phyloP scores from a whole-genome alignment of 139 green algal species.

The Eudorina sp. region DNA sequence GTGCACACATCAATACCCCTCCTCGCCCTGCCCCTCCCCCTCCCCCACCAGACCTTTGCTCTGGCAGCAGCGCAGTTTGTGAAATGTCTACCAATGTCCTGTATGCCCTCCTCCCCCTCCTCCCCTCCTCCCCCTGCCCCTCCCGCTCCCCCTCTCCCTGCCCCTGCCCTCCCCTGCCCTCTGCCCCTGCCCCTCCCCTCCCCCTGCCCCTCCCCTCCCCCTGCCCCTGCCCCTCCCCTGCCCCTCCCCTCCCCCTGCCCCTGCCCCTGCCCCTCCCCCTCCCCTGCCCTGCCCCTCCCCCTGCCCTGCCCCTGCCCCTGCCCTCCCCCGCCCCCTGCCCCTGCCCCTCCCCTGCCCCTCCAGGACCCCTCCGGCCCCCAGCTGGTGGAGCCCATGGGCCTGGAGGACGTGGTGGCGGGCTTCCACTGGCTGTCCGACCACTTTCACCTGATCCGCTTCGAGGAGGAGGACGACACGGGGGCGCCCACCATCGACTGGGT shows the following conservation, averaged over 20 bases:
- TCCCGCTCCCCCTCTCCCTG: neutral
- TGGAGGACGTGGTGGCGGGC: constrained; percentile 74
- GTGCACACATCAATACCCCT: no score
- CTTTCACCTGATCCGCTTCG: constrained; percentile 86
- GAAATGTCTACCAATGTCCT: no score
- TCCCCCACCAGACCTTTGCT: no score
- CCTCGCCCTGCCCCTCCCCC: no score
- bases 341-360: neutral
- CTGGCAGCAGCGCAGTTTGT: no score
- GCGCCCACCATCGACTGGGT: constrained; percentile 95
- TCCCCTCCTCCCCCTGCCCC: neutral
- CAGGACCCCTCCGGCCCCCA: constrained; percentile 4
- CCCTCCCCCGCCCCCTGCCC: neutral
- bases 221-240: neutral
- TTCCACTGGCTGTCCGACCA: constrained; percentile 86
- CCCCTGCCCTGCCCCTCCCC: neutral
- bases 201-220: neutral
- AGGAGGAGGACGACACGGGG: constrained; percentile 18
- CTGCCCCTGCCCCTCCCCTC: neutral
- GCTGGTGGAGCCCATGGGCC: constrained; percentile 57
- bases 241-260: neutral
- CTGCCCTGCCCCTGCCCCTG: neutral
- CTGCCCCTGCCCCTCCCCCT: neutral
- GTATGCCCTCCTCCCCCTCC: neutral
- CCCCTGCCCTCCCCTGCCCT: no score